A percentile compares a stretch with the other conserved stretches of the same genome.
Evolutionary conservation across 2,329 filamentous ascomycete genomes (phyloP).

Genomic region (Aureobasidium pullulans): DNA sequence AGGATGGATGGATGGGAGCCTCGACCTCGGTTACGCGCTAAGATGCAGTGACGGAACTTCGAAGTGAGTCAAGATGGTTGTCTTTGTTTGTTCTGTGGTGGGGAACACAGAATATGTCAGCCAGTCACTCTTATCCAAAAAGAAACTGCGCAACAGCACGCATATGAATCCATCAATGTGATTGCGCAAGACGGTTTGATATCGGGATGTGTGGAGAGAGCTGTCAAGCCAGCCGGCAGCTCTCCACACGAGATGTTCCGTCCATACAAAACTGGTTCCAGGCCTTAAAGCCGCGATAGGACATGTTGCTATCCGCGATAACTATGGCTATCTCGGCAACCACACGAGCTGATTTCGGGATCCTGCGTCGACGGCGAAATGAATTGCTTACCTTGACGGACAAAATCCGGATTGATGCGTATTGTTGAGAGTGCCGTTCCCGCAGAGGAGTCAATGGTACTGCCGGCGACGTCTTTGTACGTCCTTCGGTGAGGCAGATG

Average conservation of each 20-base stretch:
- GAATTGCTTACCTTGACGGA: constrained; percentile 6
- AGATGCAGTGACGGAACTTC: not conserved
- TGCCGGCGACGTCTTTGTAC: not conserved
- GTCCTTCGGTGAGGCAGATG: not conserved
- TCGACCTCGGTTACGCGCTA: not conserved
- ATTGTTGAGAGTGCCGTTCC: not conserved
- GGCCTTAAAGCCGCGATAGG: not conserved
- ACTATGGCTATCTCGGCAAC: constrained; percentile 1
- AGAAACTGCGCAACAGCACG: not conserved
- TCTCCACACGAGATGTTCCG: constrained; percentile 1
- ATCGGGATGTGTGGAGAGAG: constrained; percentile 9
- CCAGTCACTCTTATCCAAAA: not conserved
- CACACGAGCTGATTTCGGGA: not conserved
- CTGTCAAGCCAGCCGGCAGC: not conserved
- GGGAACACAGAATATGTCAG: not conserved
- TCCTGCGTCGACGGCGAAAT: too few relatives aligned
- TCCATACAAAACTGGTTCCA: not conserved
- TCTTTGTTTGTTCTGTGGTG: not conserved
- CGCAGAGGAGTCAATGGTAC: not conserved
- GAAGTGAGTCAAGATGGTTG: not conserved
- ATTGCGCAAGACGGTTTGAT: not conserved
- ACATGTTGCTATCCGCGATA: not conserved
- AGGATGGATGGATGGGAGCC: not conserved
- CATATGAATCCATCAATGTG: not conserved
- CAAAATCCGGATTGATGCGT: not conserved